phyloP scores from a whole-genome alignment of 139 green algal species.

The Penium margaritaceum region DNA sequence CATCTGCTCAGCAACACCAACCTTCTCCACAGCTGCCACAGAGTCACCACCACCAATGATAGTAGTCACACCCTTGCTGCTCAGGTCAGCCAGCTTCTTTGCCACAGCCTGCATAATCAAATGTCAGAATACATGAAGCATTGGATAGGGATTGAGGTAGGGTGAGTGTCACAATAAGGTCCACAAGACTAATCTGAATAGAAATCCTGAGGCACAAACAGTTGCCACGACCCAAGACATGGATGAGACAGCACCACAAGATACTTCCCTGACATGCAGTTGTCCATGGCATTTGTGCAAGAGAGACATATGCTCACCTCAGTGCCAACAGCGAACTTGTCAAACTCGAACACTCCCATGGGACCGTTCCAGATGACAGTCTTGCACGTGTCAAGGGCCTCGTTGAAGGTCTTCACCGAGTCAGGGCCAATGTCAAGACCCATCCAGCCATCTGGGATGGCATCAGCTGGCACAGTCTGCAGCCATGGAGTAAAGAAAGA shows the following conservation, averaged over 20 bases:
- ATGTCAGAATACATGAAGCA: not conserved
- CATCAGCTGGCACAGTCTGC: slow-evolving; percentile 57
- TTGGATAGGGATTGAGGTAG: no score
- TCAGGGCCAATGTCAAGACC: slow-evolving; percentile 93
- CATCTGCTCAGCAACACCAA: slow-evolving; percentile 77
- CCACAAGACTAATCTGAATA: no score
- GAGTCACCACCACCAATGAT: slow-evolving; percentile 98
- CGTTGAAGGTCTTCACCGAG: slow-evolving; percentile 74
- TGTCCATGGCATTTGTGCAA: no score
- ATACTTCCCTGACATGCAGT: no score
- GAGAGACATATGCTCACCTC: slow-evolving; percentile 51
- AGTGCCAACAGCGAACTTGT: slow-evolving; percentile 85
- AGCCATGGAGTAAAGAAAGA: not conserved
- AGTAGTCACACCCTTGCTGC: slow-evolving; percentile 64
- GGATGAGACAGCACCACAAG: no score
- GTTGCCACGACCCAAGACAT: no score
- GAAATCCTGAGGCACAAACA: no score
- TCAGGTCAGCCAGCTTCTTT: slow-evolving; percentile 75
- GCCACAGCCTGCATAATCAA: slow-evolving; percentile 58
- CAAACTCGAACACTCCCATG: slow-evolving; percentile 96
- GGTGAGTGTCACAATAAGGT: no score
- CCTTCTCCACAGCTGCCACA: slow-evolving; percentile 96
- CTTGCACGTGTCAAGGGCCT: slow-evolving; percentile 78
- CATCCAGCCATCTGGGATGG: slow-evolving; percentile 97
- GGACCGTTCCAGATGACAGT: slow-evolving; percentile 97